Evolutionary conservation across 2,329 filamentous ascomycete genomes (phyloP).

Genomic region (Verticillium klebahnii): DNA sequence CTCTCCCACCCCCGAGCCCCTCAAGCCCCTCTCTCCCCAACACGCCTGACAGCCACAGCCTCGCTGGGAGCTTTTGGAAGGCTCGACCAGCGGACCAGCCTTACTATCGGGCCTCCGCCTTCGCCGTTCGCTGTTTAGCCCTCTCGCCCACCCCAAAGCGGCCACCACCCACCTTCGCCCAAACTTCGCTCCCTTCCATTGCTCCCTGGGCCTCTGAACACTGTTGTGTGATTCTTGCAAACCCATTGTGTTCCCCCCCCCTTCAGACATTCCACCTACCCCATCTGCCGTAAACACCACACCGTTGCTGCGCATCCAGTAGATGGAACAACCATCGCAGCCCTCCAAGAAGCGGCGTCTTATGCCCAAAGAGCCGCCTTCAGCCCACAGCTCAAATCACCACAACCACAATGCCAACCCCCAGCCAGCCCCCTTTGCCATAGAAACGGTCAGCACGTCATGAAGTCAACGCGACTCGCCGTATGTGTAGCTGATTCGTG

Average conservation of each 20-base stretch:
- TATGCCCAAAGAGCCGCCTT: slow-evolving; percentile 9
- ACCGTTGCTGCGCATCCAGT: not conserved
- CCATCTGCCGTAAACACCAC: not conserved
- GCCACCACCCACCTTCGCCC: not conserved
- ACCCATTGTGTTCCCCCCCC: not conserved
- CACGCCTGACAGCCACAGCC: slow-evolving; percentile 1
- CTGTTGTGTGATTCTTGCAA: not conserved
- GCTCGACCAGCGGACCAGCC: slow-evolving; percentile 2
- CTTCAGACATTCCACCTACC: not conserved
- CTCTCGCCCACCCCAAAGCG: not conserved
- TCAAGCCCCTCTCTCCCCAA: not conserved
- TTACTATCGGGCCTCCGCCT: slow-evolving; percentile 2
- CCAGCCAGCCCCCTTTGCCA: slow-evolving; percentile 9
- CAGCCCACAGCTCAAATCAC: slow-evolving; percentile 1
- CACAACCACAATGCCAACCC: not conserved
- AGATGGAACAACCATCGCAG: slow-evolving; percentile 15
- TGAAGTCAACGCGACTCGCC: slow-evolving; percentile 2
- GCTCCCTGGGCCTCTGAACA: not conserved
- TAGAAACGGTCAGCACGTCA: slow-evolving; percentile 11
- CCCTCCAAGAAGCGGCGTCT: slow-evolving; percentile 13
- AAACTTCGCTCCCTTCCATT: not conserved
- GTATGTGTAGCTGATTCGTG: not conserved
- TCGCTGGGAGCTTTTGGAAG: slow-evolving; percentile 1
- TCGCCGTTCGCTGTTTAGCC: not conserved
- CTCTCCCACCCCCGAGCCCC: not conserved